These are phyloP conservation scores for Pseudogymnoascus sp. DNA, from an alignment of 2,329 filamentous ascomycete genomes.

Conservation along the genomic window DNA sequence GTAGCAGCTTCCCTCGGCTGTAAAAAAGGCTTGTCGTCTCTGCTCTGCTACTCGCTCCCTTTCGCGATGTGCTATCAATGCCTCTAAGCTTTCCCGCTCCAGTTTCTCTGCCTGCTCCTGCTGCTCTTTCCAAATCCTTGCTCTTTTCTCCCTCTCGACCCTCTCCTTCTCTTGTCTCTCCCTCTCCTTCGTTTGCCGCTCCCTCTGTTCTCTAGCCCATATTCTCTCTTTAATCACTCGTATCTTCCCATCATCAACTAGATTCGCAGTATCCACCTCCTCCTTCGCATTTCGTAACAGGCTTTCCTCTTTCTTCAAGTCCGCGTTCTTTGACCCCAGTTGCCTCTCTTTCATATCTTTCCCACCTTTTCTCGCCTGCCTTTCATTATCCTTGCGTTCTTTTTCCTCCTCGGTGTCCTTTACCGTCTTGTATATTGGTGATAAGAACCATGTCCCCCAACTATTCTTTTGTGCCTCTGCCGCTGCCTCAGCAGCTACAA, in stretches of 20 bases:
- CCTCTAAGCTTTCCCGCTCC: conserved; percentile 14
- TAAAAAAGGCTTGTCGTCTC: conserved; percentile 8
- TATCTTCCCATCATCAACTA: conserved; percentile 14
- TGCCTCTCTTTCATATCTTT: conserved; percentile 30
- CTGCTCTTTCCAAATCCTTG: conserved; percentile 14
- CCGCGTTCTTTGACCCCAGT: conserved; percentile 17
- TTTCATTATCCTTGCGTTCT: conserved; percentile 26
- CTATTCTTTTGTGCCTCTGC: conserved; percentile 28
- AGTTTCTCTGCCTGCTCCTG: conserved; percentile 13
- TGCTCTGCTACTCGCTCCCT: conserved; percentile 15
- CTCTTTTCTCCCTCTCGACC: conserved; percentile 10
- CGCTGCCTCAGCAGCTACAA: conserved; percentile 24
- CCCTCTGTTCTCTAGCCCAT: conserved; percentile 8
- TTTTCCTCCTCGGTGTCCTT: conserved; percentile 30
- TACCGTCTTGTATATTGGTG: conserved; percentile 24
- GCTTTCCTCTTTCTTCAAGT: conserved; percentile 17
- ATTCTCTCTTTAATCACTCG: conserved; percentile 11
- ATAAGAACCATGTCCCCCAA: conserved; percentile 28
- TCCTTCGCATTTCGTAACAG: conserved; percentile 9
- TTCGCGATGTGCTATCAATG: conserved; percentile 14
- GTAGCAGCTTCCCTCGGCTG: conserved; percentile 3
- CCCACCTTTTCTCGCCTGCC: conserved; percentile 27
- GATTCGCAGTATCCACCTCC: conserved; percentile 14
- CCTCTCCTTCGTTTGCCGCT: background rate
- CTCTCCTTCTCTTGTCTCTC: conserved; percentile 12